phyloP scores from a whole-genome alignment of 23 red algal species.

The Cyanidium caldarium region DNA sequence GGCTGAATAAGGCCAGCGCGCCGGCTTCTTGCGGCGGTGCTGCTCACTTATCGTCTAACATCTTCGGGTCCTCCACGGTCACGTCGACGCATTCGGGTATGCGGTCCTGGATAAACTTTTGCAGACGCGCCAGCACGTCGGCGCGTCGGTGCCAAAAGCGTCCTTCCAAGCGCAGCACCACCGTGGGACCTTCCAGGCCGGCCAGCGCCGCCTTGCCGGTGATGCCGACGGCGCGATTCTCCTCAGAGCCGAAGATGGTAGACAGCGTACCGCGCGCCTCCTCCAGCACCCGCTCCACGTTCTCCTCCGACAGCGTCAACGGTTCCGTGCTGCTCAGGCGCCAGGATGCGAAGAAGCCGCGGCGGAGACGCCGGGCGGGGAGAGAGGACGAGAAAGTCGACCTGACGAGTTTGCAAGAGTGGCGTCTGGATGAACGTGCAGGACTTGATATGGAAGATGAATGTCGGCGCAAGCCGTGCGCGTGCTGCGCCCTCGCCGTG shows the following conservation, averaged over 20 bases:
- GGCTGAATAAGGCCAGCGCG: neutral
- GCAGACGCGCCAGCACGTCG: conserved; percentile 30
- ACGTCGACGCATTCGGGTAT: neutral
- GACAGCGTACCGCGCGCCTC: conserved; percentile 40
- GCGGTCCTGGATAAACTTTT: conserved; percentile 1
- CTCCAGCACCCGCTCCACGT: conserved; percentile 34
- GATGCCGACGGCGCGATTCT: conserved; percentile 70
- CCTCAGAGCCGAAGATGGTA: conserved; percentile 50
- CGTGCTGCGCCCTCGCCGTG: neutral
- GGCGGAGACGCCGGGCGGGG: too few relatives aligned
- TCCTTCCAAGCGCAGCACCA: conserved; percentile 45
- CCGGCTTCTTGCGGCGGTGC: neutral
- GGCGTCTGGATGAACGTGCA: too few relatives aligned
- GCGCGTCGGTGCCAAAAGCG: conserved; percentile 76
- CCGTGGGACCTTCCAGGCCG: conserved; percentile 37
- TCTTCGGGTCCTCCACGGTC: too few relatives aligned
- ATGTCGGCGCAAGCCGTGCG: too few relatives aligned
- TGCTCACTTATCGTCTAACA: too few relatives aligned
- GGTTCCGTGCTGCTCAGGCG: too few relatives aligned
- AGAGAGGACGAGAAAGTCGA: too few relatives aligned
- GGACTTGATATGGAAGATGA: too few relatives aligned
- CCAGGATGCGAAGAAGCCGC: too few relatives aligned
- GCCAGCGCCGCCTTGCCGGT: conserved; percentile 51
- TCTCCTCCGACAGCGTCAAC: conserved; percentile 48
- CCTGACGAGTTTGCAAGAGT: too few relatives aligned